These are phyloP conservation scores for Liriodendron chinense DNA, from an alignment of 164 flowering plant species.

Conservation along the genomic window DNA sequence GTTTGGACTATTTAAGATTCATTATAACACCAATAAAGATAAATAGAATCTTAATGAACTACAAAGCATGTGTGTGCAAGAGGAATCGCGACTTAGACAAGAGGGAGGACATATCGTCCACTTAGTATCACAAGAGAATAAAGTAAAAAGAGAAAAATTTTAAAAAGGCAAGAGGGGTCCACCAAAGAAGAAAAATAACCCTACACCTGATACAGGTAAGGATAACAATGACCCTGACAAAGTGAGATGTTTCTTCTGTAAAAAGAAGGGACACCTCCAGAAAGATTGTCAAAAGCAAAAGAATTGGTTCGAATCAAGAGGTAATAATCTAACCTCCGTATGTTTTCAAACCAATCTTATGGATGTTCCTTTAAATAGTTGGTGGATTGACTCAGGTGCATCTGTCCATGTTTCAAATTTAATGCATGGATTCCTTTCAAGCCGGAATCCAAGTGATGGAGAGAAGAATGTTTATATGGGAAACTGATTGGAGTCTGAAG, in stretches of 20 bases:
- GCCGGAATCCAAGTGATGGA: background rate
- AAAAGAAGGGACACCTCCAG: background rate
- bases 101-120: background rate
- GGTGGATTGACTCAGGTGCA: background rate
- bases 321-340: background rate
- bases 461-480: background rate
- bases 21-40: too few species aligned
- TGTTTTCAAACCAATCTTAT: background rate
- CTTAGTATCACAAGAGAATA: background rate
- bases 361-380: background rate
- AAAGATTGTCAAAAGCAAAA: background rate
- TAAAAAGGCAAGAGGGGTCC: background rate
- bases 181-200: background rate
- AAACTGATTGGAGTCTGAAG: background rate
- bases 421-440: conserved; percentile 2
- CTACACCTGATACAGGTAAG: too few species aligned
- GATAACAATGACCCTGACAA: background rate
- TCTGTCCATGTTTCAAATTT: background rate
- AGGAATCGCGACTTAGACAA: background rate
- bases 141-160: background rate
- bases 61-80: background rate
- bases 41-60: background rate
- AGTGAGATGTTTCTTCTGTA: background rate
- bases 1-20: too few species aligned
- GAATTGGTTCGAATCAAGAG: background rate